These are phyloP conservation scores for Penicillium capsulatum DNA, from an alignment of 2,329 filamentous ascomycete genomes.

Conservation along the genomic window DNA sequence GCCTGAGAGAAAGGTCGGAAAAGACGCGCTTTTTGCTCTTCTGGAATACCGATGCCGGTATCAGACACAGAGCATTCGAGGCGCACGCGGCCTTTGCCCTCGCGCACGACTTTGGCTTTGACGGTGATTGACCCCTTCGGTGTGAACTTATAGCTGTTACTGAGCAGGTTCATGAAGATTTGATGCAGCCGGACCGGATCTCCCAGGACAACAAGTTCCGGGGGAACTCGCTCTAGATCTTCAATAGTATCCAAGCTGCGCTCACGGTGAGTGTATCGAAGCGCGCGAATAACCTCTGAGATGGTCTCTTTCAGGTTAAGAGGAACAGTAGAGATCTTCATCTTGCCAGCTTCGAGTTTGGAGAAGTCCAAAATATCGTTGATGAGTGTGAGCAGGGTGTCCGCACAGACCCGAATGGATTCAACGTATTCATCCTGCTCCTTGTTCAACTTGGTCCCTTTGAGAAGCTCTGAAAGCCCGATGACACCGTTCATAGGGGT, in stretches of 20 bases:
- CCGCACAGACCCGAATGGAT: slow-evolving; percentile 61
- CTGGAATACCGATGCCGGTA: slow-evolving; percentile 85
- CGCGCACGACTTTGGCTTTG: slow-evolving; percentile 65
- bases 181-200: slow-evolving; percentile 81
- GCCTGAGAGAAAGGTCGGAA: slow-evolving; percentile 93
- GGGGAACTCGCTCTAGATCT: slow-evolving; percentile 59
- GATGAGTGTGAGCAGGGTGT: slow-evolving; percentile 78
- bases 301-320: slow-evolving; percentile 70
- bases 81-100: slow-evolving; percentile 65
- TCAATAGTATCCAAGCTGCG: slow-evolving; percentile 58
- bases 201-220: slow-evolving; percentile 67
- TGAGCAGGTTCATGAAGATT: slow-evolving; percentile 74
- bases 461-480: slow-evolving; percentile 64
- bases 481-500: slow-evolving; percentile 94
- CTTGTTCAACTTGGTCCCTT: slow-evolving; percentile 52
- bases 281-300: slow-evolving; percentile 59
- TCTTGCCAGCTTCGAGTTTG: slow-evolving; percentile 79
- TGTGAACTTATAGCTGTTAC: slow-evolving; percentile 93
- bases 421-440: slow-evolving; percentile 62
- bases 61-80: slow-evolving; percentile 83
- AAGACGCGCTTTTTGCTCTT: slow-evolving; percentile 70
- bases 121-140: slow-evolving; percentile 82
- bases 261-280: slow-evolving; percentile 61
- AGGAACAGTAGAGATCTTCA: slow-evolving; percentile 80
- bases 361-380: slow-evolving; percentile 90